Base-by-base conservation (phyloP, 2,329 filamentous ascomycete species). In the Talaromyces rugulosus region DNA sequence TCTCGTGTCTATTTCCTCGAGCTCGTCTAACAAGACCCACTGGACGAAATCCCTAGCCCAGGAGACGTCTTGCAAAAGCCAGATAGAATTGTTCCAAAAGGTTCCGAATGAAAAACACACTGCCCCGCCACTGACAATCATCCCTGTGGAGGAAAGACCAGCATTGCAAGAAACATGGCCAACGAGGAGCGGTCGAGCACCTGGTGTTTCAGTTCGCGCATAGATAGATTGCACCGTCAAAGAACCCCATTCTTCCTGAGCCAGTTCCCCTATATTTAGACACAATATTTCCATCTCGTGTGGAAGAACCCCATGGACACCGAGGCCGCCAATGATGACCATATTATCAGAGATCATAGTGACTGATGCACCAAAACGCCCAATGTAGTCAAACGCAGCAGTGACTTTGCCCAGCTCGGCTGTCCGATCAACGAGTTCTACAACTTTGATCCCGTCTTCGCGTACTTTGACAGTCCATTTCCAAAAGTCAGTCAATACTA, bases 71-170 rank as follows among this genome's bases (percentile, higher is more conserved):
- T 73, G 74, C 66, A 87, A 68, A 2, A 76, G 72, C 77, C 78
- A 88, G 12, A 82, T 78, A 1, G 85, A 85, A 34, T 82, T 81
- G 57, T 92, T 93, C 90, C 91, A 96, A 69, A 86, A 92, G 6
- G 90, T 90, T 1, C 92, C 92, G 83, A 96, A 96, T 0, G 91
- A 92, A 78, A 96, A 96, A 73, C 92, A 96, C 0, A 92, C 91
- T 16, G 90, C 91, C 42, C 92, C 93, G 16, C 93, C 93, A 1
- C 92, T 92, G 55, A 89, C 74, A 7, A 96, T 77, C 9, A 91
- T 69, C 3, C 92, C 68, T 18, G 82, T 75, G 6, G 59, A 60
- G 33, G 80, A 76, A 50, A 78, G 69, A 31, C 77, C 76, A 0
- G 82, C 75, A 31, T 77, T 71, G 14, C 83, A 74, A 7, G 83